Conservation (phyloP, 1,284 basidiomycete species). For the Tilletia walkeri region DNA sequence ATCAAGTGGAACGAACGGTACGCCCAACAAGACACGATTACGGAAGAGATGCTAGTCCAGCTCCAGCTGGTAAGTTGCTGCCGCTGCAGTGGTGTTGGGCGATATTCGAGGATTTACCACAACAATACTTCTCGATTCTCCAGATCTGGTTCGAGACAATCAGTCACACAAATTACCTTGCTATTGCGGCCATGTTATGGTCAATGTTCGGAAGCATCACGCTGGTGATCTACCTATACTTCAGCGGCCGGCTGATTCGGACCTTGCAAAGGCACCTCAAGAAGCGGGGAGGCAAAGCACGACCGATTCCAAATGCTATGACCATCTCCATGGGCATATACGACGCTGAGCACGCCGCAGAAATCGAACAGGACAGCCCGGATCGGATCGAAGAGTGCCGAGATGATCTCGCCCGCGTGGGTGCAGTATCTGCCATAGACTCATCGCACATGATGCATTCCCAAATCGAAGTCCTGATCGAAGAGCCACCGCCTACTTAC, state of each 20-base stretch:
- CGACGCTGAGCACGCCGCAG: not conserved
- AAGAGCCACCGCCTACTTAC: no score
- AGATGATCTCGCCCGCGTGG: no score
- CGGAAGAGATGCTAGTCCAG: no score
- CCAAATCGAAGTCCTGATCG: not conserved
- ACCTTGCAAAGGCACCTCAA: not conserved
- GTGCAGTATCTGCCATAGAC: not conserved
- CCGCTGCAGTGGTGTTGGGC: no score
- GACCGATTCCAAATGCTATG: not conserved
- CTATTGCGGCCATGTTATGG: not conserved
- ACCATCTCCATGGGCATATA: constrained; percentile 3
- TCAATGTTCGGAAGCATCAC: not conserved
- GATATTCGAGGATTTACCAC: no score
- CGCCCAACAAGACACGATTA: no score
- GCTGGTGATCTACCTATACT: constrained; percentile 2
- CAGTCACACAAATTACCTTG: not conserved
- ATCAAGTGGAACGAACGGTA: no score
- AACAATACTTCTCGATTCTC: no score
- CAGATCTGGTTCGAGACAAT: constrained; percentile 9
- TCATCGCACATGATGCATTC: not conserved
- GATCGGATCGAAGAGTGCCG: not conserved
- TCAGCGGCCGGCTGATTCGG: not conserved
- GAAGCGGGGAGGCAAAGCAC: not conserved
- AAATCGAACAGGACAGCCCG: not conserved
- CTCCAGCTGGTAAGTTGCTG: no score